phyloP scores from a whole-genome alignment of 2,329 filamentous ascomycete genomes.

The Rosellinia necatrix region DNA sequence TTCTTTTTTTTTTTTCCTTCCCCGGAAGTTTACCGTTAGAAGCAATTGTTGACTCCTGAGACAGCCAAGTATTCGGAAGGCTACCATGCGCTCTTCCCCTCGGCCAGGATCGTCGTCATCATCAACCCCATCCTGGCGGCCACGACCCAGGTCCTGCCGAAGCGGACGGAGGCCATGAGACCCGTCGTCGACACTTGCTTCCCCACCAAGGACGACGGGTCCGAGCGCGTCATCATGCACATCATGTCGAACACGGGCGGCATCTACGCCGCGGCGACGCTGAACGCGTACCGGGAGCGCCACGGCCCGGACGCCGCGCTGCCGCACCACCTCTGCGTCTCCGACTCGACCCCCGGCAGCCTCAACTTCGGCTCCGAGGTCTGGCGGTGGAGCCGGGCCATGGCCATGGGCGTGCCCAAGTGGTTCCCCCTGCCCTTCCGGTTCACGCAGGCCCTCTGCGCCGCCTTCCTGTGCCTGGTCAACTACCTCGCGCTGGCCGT shows the following conservation, averaged over 20 bases:
- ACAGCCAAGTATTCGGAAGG: constrained; percentile 54
- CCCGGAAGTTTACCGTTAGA: neutral
- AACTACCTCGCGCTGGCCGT: constrained; percentile 42
- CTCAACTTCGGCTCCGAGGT: constrained; percentile 49
- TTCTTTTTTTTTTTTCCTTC: neutral
- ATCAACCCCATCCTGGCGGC: constrained; percentile 55
- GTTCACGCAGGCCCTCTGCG: constrained; percentile 54
- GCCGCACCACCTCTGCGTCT: constrained; percentile 53
- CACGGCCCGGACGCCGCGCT: constrained; percentile 43
- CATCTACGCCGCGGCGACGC: constrained; percentile 55
- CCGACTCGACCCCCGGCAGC: constrained; percentile 60
- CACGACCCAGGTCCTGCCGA: constrained; percentile 49
- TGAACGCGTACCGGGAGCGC: constrained; percentile 51
- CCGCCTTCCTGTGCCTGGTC: constrained; percentile 46
- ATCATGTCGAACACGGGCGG: constrained; percentile 64
- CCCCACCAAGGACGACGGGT: constrained; percentile 30
- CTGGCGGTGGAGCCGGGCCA: constrained; percentile 56
- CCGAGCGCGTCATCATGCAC: constrained; percentile 52
- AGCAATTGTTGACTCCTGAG: neutral
- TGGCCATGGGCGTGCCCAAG: constrained; percentile 54
- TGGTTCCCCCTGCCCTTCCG: constrained; percentile 55
- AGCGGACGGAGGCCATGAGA: constrained; percentile 51
- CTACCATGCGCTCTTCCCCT: constrained; percentile 56
- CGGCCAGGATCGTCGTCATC: constrained; percentile 55
- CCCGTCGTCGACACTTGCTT: constrained; percentile 50